Conservation (phyloP, 139 green algal genomes). For the Limnomonas spitsbergensis region DNA sequence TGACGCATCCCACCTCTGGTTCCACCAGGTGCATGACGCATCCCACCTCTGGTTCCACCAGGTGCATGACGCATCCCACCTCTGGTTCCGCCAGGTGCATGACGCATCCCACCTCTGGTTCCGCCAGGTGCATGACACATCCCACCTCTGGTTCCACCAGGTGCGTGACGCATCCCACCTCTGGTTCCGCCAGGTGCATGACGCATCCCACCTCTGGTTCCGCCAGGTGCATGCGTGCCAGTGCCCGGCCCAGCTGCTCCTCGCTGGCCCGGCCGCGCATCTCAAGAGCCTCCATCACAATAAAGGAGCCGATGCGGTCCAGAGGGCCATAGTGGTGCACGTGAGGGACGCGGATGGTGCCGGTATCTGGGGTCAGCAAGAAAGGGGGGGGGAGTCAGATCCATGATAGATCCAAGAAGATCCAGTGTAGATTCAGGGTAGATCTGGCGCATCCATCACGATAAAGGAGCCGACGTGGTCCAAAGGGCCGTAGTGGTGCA, state of each 20-base stretch:
- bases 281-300: slow-evolving; percentile 93
- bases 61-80: too few relatives aligned
- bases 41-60: too few relatives aligned
- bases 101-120: too few relatives aligned
- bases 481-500: slow-evolving; percentile 23
- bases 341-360: slow-evolving; percentile 61
- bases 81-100: too few relatives aligned
- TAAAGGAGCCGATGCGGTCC: slow-evolving; percentile 65
- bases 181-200: too few relatives aligned
- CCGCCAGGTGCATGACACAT: too few relatives aligned
- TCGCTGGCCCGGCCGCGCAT: slow-evolving; percentile 42
- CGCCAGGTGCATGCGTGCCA: slow-evolving; percentile 88
- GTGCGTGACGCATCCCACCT: too few relatives aligned
- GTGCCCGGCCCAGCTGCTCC: slow-evolving; percentile 64
- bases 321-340: slow-evolving; percentile 30
- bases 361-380: slow-evolving; percentile 40
- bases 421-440: slow-evolving; percentile 35
- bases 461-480: slow-evolving; percentile 73
- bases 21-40: too few relatives aligned
- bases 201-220: slow-evolving; percentile 58
- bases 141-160: too few relatives aligned
- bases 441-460: slow-evolving; percentile 89
- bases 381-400: not conserved
- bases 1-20: too few relatives aligned
- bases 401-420: not conserved